These are phyloP conservation scores for Staphylotrichum tortipilum DNA, from an alignment of 495 filamentous ascomycete genomes.

Conservation along the genomic window DNA sequence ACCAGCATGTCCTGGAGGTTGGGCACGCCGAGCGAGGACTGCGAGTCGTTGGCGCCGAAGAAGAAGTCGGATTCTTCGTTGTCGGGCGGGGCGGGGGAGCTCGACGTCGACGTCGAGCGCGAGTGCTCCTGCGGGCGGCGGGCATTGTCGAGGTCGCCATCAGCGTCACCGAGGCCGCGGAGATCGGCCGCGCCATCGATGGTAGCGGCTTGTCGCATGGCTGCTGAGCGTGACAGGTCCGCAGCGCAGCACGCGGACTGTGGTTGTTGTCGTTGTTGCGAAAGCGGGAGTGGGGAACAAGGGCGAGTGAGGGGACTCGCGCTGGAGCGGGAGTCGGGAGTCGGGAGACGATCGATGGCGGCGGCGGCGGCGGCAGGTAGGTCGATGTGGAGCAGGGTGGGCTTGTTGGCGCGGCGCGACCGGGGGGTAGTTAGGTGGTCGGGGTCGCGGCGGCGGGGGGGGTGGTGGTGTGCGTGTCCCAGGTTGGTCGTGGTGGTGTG, in stretches of 20 bases:
- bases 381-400: slow-evolving; percentile 11
- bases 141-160: slow-evolving; percentile 5
- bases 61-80: slow-evolving; percentile 91
- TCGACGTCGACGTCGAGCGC: slow-evolving; percentile 62
- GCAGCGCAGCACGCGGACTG: slow-evolving; percentile 17
- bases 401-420: slow-evolving; percentile 16
- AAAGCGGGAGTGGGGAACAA: slow-evolving; percentile 4
- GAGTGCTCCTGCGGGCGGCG: slow-evolving; percentile 21
- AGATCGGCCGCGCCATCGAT: slow-evolving; percentile 20
- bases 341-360: slow-evolving; percentile 8
- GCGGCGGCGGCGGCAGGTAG: no score
- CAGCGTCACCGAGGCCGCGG: not conserved
- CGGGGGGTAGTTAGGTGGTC: no score
- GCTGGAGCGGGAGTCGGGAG: no score
- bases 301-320: no score
- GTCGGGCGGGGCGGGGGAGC: slow-evolving; percentile 70
- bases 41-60: slow-evolving; percentile 74
- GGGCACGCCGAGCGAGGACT: slow-evolving; percentile 76
- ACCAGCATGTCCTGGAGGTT: slow-evolving; percentile 65
- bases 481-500: no score
- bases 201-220: slow-evolving; percentile 29
- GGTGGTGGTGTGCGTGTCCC: no score
- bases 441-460: no score
- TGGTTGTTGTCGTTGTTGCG: not conserved
- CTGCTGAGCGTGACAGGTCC: slow-evolving; percentile 7